Conservation (phyloP, 306 rosid species). For the Cucumis melo region DNA sequence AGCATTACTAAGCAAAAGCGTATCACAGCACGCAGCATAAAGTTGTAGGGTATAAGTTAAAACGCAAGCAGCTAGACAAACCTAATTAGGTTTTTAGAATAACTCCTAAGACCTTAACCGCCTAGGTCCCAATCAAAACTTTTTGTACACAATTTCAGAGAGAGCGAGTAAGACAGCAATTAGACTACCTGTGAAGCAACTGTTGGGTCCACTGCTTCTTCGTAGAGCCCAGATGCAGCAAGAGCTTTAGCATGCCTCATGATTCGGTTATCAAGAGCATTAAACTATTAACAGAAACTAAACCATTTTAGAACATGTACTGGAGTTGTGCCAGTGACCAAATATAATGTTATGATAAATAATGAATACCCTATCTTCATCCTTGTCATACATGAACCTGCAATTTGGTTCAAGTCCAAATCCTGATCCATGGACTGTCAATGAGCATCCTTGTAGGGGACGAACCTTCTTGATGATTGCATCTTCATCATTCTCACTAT, state of each 20-base stretch:
- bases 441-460: conserved; percentile 53
- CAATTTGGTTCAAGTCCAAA: conserved; percentile 61
- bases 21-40: neutral
- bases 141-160: neutral
- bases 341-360: neutral
- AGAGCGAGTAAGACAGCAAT: neutral
- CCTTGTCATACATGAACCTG: conserved; percentile 75
- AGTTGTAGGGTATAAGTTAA: neutral
- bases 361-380: conserved; percentile 62
- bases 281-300: conserved; percentile 40
- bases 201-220: conserved; percentile 79
- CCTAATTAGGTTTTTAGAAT: neutral
- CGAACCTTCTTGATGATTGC: conserved; percentile 49
- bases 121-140: neutral
- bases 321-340: conserved; percentile 4
- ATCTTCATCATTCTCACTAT: conserved; percentile 35
- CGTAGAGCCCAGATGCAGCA: conserved; percentile 51
- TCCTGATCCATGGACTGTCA: conserved; percentile 50
- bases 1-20: neutral
- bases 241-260: conserved; percentile 43
- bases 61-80: neutral
- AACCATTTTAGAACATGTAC: conserved; percentile 11
- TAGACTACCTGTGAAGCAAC: conserved; percentile 70
- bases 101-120: neutral
- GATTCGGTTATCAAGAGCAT: conserved; percentile 70